Conservation (phyloP, 2,329 filamentous ascomycete species). For the Atkinsonella hypoxylon region DNA sequence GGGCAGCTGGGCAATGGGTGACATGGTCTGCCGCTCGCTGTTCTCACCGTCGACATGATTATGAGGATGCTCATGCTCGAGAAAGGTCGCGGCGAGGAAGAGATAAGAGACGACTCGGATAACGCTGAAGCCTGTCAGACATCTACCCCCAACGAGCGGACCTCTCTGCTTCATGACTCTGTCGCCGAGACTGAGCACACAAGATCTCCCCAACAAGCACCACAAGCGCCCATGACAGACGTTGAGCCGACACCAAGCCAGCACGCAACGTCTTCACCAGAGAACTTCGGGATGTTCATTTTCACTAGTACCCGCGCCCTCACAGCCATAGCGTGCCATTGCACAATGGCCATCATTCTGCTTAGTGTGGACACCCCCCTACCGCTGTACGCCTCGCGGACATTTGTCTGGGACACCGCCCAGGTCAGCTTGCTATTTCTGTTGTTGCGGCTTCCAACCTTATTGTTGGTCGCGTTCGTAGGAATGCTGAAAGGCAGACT, state of each 20-base stretch:
- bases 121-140: background rate
- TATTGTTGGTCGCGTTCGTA: background rate
- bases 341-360: background rate
- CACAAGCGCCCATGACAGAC: background rate
- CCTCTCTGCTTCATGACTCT: background rate
- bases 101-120: too few relatives aligned
- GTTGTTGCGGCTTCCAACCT: background rate
- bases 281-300: background rate
- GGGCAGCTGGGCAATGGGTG: background rate
- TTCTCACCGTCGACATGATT: background rate
- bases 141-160: background rate
- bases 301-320: background rate
- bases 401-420: conserved; percentile 1
- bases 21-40: background rate
- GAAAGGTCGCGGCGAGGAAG: background rate
- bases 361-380: conserved; percentile 1
- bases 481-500: background rate
- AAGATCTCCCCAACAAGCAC: background rate
- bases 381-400: background rate
- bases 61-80: conserved; percentile 1
- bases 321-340: background rate
- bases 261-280: background rate
- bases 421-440: background rate
- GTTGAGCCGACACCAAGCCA: background rate
- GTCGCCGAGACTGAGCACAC: background rate